Base-by-base conservation (phyloP, 2,329 filamentous ascomycete genomes). In the Alternaria novae-zelandiae region DNA sequence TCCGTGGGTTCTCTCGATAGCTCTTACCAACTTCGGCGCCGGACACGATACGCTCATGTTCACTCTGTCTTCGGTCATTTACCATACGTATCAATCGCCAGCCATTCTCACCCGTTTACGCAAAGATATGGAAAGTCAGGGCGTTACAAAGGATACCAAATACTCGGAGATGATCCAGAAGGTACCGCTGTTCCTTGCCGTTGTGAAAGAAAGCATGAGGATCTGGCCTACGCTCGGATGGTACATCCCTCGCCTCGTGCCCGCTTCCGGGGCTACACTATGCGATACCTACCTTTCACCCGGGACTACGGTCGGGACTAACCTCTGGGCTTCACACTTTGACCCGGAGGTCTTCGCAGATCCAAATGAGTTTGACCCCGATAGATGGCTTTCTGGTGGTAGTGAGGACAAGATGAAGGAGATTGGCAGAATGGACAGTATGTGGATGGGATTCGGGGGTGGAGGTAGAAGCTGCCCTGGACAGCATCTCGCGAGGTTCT, bases 111-210 rank as follows among this genome's bases (percentile, higher is more conserved):
- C 8, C 36, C 36, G 36, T 9, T 0, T 41, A 41, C n/a, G 36
- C 4, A 41, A 41, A 6, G 15, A 6, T 0, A 41, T 41, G n/a
- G n/a, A 41, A 3, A 41, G 36, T 4, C 36, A 41, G n/a, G 36
- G 36, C 0, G 6, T 41, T n/a, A 0, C 36, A 41, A 11, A 41
- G n/a, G 0, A 41, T 11, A 41, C 36, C 36, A 17, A 17, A 1
- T 41, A 41, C 3, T 17, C 36, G 3, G 36, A 17, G 3, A 41
- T 41, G 4, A 41, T 41, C 0, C 8, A 41, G n/a, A 41, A 41
- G n/a, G 36, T 41, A 41, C 36, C 36, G 0, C 0, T 41, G 5
- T 17, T 41, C 15, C 36, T 41, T 0, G 36, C 36, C n/a, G 0
- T 41, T 0, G 11, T 41, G 36, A 41, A 41, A 41, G 36, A 41